Percentiles rank a stretch among this genome's conserved stretches.
phyloP scores from a whole-genome alignment of 257 asterid genomes.

The Salvia splendens region DNA sequence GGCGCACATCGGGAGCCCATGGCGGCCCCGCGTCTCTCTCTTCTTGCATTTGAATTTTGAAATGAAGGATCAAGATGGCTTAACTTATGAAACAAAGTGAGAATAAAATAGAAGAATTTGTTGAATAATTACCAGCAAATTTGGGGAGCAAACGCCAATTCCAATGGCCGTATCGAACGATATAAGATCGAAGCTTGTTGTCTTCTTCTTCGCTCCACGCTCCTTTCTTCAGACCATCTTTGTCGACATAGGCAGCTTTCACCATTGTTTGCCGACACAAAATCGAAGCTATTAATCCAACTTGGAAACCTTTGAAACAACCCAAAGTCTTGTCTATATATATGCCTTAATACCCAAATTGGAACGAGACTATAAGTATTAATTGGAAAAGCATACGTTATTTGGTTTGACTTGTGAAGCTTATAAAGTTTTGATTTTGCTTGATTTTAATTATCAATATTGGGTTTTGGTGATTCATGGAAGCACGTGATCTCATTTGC shows the following conservation, averaged over 20 bases:
- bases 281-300: background rate
- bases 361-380: background rate
- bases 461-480: background rate
- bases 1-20: no score
- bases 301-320: background rate
- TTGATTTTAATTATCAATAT: no score
- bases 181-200: conserved; percentile 38
- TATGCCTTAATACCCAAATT: background rate
- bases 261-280: conserved; percentile 15
- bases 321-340: conserved; percentile 23
- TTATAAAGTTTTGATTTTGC: no score
- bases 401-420: conserved; percentile 16
- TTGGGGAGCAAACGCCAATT: conserved; percentile 58
- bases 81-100: no score
- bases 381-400: background rate
- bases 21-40: no score
- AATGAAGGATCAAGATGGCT: no score
- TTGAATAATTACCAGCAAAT: conserved; percentile 23
- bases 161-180: conserved; percentile 44
- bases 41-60: no score
- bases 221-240: conserved; percentile 49
- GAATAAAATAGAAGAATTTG: no score
- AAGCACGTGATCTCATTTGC: no score
- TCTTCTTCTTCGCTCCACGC: conserved; percentile 64
- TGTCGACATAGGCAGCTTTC: conserved; percentile 35